These are phyloP conservation scores for Lipomyces anomalus DNA, from an alignment of 805 yeast species.

Conservation along the genomic window DNA sequence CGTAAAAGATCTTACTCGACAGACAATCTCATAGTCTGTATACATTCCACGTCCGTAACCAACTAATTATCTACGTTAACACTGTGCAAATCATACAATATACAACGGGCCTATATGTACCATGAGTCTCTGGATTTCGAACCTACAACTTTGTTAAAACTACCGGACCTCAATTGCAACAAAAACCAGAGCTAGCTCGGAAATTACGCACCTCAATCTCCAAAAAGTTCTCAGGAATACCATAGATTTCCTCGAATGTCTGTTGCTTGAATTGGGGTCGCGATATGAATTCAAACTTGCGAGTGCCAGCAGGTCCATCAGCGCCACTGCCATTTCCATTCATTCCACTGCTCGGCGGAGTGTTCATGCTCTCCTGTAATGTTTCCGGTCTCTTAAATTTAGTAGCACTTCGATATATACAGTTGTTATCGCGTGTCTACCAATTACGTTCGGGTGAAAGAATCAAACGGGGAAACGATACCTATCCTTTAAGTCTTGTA, in stretches of 20 bases:
- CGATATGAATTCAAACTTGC: constrained; percentile 20
- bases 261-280: constrained; percentile 48
- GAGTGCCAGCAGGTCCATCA: background rate
- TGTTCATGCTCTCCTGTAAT: too few species aligned
- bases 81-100: background rate
- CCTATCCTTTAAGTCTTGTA: too few species aligned
- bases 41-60: constrained; percentile 55
- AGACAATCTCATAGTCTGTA: constrained; percentile 87
- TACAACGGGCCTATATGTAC: constrained; percentile 23
- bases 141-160: constrained; percentile 32
- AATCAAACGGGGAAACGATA: too few species aligned
- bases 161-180: background rate
- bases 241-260: constrained; percentile 76
- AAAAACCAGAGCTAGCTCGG: too few species aligned
- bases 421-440: too few species aligned
- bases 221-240: constrained; percentile 88
- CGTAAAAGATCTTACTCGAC: constrained; percentile 44
- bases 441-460: too few species aligned
- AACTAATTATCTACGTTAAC: constrained; percentile 5
- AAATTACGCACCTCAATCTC: constrained; percentile 68
- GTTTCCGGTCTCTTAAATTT: too few species aligned
- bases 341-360: background rate
- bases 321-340: background rate
- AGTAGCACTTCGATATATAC: too few species aligned
- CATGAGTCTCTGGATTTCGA: constrained; percentile 71